Evolutionary conservation across 495 filamentous ascomycete species (phyloP).

Genomic region (Xylaria longipes): DNA sequence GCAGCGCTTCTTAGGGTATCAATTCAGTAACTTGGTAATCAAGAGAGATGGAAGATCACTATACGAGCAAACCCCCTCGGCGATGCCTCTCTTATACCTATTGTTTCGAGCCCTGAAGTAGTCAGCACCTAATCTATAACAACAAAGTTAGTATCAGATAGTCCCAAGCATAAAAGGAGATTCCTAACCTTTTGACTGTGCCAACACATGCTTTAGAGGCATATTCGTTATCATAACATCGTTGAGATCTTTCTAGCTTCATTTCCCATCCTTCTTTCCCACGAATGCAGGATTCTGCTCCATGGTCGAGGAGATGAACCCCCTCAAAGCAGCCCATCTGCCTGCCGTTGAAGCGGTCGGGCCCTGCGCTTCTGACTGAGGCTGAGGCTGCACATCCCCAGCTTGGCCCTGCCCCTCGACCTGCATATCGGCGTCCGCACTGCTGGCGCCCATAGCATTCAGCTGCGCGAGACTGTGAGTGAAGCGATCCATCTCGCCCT

Average conservation of each 20-base stretch:
- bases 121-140: not conserved
- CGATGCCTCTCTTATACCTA: not conserved
- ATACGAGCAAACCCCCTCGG: not conserved
- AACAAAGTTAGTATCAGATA: slow-evolving; percentile 4
- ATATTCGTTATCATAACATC: slow-evolving; percentile 5
- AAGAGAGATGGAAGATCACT: not conserved
- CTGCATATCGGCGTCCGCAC: slow-evolving; percentile 9
- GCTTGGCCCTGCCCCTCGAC: slow-evolving; percentile 23
- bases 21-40: not conserved
- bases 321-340: slow-evolving; percentile 72
- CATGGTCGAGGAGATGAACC: slow-evolving; percentile 75
- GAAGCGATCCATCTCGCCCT: slow-evolving; percentile 80
- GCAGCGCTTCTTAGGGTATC: not conserved
- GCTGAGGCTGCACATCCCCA: slow-evolving; percentile 22
- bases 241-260: not conserved
- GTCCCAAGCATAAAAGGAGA: not conserved
- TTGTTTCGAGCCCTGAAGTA: not conserved
- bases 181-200: slow-evolving; percentile 2
- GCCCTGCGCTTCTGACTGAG: slow-evolving; percentile 23
- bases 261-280: slow-evolving; percentile 33
- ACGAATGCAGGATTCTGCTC: slow-evolving; percentile 72
- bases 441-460: slow-evolving; percentile 48
- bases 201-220: not conserved
- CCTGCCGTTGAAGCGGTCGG: slow-evolving; percentile 53
- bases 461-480: slow-evolving; percentile 77